Evolutionary conservation across 345 rosid species (phyloP), one percentile per base, ranked within the genome.

Genomic region (Corymbia maculata): DNA sequence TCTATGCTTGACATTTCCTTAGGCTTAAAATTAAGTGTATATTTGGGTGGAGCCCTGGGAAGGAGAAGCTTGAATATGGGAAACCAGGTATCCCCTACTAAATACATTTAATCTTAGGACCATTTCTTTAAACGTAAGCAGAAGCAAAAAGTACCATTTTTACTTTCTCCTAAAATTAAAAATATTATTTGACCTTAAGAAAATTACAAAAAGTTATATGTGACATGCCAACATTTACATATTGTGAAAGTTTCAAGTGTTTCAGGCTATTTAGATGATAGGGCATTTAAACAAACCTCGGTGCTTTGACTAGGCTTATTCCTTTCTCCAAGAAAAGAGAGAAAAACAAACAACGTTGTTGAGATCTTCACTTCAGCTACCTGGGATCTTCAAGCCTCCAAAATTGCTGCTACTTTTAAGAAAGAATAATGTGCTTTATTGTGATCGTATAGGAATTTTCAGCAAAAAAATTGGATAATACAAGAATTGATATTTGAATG

Each of bases 41-140:
- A 32, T 85, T n/a, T 85, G 99, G 99, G 87, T 97, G 99, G 99
- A 97, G 99, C 90, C 99, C 95, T 94, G 99, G 98, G 82, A 95
- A 96, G 89, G 99, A 97, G 93, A 93, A 93, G 90, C 97, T 97
- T 90, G 98, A 97, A 95, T 95, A 98, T 45, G 99, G 98, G 89
- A 97, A 94, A 92, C 95, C 92, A 88, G 99, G 99, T 96, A 93
- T 50, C 44, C 59, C 52, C 32, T 47, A 61, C 50, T 51, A 15
- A 44, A 49, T 22, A 64, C 26, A 26, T 52, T 51, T 44, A 32
- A 53, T 49, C 13, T 49, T n/a, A 15, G 86, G 52, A 21, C 57
- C 15, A 14, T 85, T 51, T 51, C 59, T 21, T 82, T 32, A 70
- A 13, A 36, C 80, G 32, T 70, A 70, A 70, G 44, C 22, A 16